Evolutionary conservation across 2,329 filamentous ascomycete genomes (phyloP), one percentile per base, ranked within the genome.

Genomic region (Fusarium tupiense): DNA sequence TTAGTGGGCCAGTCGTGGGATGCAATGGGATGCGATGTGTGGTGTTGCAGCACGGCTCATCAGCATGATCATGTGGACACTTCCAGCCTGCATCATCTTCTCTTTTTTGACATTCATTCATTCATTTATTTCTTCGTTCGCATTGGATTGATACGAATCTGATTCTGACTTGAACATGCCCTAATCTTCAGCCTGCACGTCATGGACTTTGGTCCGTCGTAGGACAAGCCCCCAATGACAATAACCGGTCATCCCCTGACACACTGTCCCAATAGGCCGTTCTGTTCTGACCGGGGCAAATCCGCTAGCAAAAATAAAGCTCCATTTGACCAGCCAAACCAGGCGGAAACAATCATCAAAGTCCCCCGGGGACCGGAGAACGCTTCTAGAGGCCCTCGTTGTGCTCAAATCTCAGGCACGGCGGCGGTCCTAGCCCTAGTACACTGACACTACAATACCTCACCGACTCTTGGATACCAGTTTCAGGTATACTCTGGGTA

Each of bases 281-380:
- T 69, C 56, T 50, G 52, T n/a, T 56, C 52, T 63, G 58, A 56
- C 63, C 47, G 62, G 64, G 67, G 50, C 62, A 50, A 46, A 52
- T 47, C 53, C 43, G 44, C 63, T 73, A 68, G 52, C 44, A 74
- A 16, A 29, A 61, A 33, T 43, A 74, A 65, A 54, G 63, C 71
- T 72, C 47, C 57, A 33, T 70, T 73, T 54, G 58, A 67, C 64
- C 68, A 61, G 53, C 69, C 59, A 44, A 59, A 50, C 69, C 61
- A 60, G 63, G 64, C 72, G 72, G 72, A 74, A 75, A 75, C 72
- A 73, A 64, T n/a, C 53, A 61, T 56, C 61, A 67, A 56, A 67
- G 58, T 41, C 46, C 72, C 49, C 33, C 24, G 24, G 57, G n/a
- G 43, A 37, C 31, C 72, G 61, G 50, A 73, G 66, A 73, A 64